These are phyloP conservation scores for Penstemon eatonii DNA, from an alignment of 257 asterid genomes.

Conservation along the genomic window DNA sequence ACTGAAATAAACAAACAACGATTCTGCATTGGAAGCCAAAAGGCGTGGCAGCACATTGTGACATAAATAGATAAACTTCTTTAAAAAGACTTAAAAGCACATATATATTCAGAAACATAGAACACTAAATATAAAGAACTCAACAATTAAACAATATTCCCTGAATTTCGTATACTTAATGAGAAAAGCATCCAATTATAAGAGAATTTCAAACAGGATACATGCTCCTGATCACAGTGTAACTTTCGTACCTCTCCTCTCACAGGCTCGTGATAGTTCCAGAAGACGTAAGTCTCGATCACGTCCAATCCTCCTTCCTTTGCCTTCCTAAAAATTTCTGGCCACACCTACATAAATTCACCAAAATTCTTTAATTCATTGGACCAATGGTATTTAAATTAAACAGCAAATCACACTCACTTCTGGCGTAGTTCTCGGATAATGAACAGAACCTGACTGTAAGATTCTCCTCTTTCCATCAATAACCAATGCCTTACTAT, in stretches of 20 bases:
- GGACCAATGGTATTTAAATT: conserved; percentile 5
- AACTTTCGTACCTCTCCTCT: conserved; percentile 56
- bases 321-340: conserved; percentile 59
- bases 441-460: conserved; percentile 85
- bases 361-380: not conserved
- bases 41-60: not conserved
- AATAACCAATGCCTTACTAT: conserved; percentile 65
- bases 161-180: not conserved
- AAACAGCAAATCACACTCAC: conserved; percentile 40
- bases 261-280: conserved; percentile 84
- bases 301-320: conserved; percentile 90
- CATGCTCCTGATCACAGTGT: not conserved
- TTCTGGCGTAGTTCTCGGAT: conserved; percentile 78
- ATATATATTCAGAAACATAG: not conserved
- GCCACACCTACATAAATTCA: conserved; percentile 60
- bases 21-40: not conserved
- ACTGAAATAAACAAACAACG: not conserved
- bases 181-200: not conserved
- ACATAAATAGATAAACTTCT: not conserved
- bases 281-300: conserved; percentile 81
- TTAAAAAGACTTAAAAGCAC: not conserved
- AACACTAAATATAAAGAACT: not conserved
- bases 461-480: conserved; percentile 74
- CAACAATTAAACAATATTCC: not conserved
- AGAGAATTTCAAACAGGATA: not conserved